These are phyloP conservation scores for Skeletonema marinoi DNA, from an alignment of 108 stramenopile species.

Conservation along the genomic window DNA sequence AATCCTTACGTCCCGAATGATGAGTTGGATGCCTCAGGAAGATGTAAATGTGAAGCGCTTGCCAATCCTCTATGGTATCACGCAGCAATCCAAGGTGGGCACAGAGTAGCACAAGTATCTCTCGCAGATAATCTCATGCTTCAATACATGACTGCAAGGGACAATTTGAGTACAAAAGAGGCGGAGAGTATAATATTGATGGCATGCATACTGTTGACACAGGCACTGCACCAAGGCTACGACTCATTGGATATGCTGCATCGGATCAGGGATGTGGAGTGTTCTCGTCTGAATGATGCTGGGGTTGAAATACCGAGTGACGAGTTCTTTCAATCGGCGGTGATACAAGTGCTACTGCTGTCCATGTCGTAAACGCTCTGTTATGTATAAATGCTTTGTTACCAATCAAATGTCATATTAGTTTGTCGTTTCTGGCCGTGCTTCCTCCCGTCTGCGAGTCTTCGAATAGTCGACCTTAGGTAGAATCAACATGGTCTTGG, in stretches of 20 bases:
- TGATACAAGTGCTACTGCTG: constrained; percentile 29
- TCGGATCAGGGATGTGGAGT: constrained; percentile 54
- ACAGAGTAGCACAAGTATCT: constrained; percentile 58
- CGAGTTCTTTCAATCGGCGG: constrained; percentile 48
- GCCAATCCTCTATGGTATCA: constrained; percentile 62
- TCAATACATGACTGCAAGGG: constrained; percentile 12
- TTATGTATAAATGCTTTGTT: too few species aligned
- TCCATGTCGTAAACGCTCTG: not conserved
- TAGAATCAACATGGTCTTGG: too few species aligned
- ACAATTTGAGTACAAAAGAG: too few species aligned
- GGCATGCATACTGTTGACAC: constrained; percentile 55
- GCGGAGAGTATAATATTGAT: constrained; percentile 40
- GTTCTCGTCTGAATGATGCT: constrained; percentile 13
- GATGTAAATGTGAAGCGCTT: constrained; percentile 5
- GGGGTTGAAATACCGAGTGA: constrained; percentile 45
- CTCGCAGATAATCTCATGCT: constrained; percentile 67
- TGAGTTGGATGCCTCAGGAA: not conserved
- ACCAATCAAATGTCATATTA: too few species aligned
- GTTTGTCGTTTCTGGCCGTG: too few species aligned
- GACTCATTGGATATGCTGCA: constrained; percentile 47
- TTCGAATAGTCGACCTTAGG: too few species aligned
- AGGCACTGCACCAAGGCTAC: constrained; percentile 62
- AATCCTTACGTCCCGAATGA: constrained; percentile 11
- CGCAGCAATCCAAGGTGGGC: constrained; percentile 56
- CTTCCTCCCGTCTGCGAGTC: not conserved